A percentile compares a stretch with the other conserved stretches of the same genome.
phyloP scores from a whole-genome alignment of 768 basidiomycete genomes.

The Hericium erinaceus region DNA sequence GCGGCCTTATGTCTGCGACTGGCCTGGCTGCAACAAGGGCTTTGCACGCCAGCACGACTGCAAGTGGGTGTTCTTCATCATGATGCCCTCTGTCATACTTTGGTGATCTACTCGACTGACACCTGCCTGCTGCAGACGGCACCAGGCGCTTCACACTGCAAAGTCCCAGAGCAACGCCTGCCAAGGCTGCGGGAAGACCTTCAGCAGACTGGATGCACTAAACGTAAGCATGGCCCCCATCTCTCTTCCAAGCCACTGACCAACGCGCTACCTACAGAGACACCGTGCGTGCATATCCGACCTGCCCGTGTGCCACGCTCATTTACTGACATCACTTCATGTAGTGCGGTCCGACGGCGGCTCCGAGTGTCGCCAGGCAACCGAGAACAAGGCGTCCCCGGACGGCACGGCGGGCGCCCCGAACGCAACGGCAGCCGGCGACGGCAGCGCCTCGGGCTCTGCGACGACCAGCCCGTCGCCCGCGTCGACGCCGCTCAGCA shows the following conservation, averaged over 20 bases:
- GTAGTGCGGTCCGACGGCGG: conserved; percentile 81
- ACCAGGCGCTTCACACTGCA: conserved; percentile 81
- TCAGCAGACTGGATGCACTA: conserved; percentile 87
- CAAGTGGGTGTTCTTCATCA: conserved; percentile 56
- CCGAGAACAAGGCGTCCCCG: too few relatives aligned
- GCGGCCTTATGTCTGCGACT: conserved; percentile 87
- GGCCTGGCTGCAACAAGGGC: conserved; percentile 90
- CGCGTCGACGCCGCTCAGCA: too few relatives aligned
- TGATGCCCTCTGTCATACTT: not conserved
- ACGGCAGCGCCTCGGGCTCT: not conserved
- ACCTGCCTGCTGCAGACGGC: conserved; percentile 45
- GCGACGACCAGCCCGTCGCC: not conserved
- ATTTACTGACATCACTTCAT: conserved; percentile 19
- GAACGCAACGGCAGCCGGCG: not conserved
- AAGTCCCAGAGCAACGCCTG: conserved; percentile 81
- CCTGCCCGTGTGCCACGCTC: conserved; percentile 13
- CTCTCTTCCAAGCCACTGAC: conserved; percentile 16
- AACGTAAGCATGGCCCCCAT: conserved; percentile 55
- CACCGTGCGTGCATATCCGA: conserved; percentile 48
- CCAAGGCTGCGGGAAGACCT: conserved; percentile 88
- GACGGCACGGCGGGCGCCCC: conserved; percentile 3
- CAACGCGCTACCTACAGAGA: conserved; percentile 36
- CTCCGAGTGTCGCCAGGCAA: conserved; percentile 52
- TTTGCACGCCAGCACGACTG: conserved; percentile 96
- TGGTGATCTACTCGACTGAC: not conserved